These are phyloP conservation scores for Poa annua DNA, from an alignment of 176 grass and related monocot genomes.

Conservation along the genomic window DNA sequence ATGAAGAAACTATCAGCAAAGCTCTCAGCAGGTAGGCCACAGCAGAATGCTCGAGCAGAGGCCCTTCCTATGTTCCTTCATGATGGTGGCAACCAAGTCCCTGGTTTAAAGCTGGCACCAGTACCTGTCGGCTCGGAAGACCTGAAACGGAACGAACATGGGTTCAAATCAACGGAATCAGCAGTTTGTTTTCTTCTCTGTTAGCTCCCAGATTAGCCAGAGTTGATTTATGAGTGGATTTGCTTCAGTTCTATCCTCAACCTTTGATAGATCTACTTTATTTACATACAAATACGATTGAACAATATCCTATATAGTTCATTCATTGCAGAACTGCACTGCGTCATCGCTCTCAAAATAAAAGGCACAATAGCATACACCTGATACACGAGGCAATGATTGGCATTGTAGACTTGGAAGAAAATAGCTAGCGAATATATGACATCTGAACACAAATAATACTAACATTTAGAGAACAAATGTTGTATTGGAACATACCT, in stretches of 20 bases:
- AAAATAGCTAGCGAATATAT: conserved; percentile 4
- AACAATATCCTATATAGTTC: neutral
- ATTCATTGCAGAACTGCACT: neutral
- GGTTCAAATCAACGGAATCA: neutral
- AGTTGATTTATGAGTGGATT: neutral
- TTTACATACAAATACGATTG: neutral
- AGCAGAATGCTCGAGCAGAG: conserved; percentile 15
- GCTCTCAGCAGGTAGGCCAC: neutral
- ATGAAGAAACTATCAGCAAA: neutral
- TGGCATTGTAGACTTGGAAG: neutral
- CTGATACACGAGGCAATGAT: neutral
- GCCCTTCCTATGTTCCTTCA: conserved; percentile 40
- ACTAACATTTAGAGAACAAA: neutral
- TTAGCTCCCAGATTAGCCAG: neutral
- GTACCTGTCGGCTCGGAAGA: conserved; percentile 60
- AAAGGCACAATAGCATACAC: neutral
- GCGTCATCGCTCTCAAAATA: neutral
- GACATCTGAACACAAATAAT: conserved; percentile 3
- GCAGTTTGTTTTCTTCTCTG: neutral
- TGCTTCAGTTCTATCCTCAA: neutral
- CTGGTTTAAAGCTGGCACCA: conserved; percentile 56
- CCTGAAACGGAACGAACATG: conserved; percentile 42
- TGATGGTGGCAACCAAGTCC: conserved; percentile 74
- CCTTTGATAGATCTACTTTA: neutral
- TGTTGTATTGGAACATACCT: conserved; percentile 41